Conservation (phyloP, 371 early-diverging fungal genomes). For the Syncephalastrum sp. region DNA sequence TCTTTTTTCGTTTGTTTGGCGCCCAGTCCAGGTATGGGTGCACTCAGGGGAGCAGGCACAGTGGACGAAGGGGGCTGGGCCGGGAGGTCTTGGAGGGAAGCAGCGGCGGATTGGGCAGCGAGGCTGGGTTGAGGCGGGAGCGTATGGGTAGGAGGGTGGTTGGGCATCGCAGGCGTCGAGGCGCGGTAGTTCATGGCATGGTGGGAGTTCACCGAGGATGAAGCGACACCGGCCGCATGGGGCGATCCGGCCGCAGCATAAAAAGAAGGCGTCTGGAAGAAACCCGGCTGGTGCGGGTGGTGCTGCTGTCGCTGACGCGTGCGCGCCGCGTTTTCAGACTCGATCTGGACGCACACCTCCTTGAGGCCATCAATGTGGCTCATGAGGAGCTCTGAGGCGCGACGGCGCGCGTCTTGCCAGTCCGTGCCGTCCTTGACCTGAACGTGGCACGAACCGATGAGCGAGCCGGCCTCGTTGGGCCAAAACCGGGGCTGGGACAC, state of each 20-base stretch:
- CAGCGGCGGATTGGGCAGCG: slow-evolving; percentile 7
- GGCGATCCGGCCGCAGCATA: neutral
- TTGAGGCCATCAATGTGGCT: slow-evolving; percentile 47
- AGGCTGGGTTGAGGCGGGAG: slow-evolving; percentile 9
- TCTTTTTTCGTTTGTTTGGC: slow-evolving; percentile 9
- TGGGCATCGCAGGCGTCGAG: neutral
- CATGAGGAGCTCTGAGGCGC: slow-evolving; percentile 33
- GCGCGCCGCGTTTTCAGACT: slow-evolving; percentile 31
- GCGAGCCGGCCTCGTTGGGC: slow-evolving; percentile 60
- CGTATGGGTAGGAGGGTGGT: neutral
- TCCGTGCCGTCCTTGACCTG: slow-evolving; percentile 40
- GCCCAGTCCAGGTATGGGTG: neutral
- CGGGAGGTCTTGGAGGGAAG: slow-evolving; percentile 8
- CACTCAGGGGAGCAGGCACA: neutral
- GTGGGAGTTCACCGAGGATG: neutral
- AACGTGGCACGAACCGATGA: slow-evolving; percentile 60
- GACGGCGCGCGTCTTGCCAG: slow-evolving; percentile 29
- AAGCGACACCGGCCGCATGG: too few species aligned
- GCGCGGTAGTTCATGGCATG: slow-evolving; percentile 8
- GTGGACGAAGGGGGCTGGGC: slow-evolving; percentile 4
- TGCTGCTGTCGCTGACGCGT: slow-evolving; percentile 14
- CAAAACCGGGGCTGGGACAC: slow-evolving; percentile 56
- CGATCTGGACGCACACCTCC: slow-evolving; percentile 52
- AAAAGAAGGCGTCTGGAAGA: slow-evolving; percentile 29
- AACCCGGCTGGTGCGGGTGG: slow-evolving; percentile 18